phyloP scores from a whole-genome alignment of 768 basidiomycete genomes.

The Kwoniella botswanensis region DNA sequence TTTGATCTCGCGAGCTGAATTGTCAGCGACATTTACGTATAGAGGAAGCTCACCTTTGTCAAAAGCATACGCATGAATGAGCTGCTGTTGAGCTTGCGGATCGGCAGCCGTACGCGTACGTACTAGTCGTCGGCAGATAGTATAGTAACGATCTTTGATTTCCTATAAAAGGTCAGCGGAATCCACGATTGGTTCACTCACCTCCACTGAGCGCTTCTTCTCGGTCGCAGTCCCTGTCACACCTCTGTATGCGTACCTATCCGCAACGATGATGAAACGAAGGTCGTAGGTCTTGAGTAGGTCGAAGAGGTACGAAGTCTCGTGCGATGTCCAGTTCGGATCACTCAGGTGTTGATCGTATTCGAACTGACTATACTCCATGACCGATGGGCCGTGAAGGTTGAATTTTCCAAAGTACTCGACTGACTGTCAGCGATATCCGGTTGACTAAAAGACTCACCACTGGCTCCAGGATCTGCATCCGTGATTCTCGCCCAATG shows the following conservation, averaged over 20 bases:
- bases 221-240: conserved; percentile 20
- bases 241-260: conserved; percentile 76
- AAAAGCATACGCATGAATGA: conserved; percentile 76
- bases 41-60: conserved; percentile 72
- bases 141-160: conserved; percentile 91
- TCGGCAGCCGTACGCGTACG: conserved; percentile 82
- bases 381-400: conserved; percentile 63
- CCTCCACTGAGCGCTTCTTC: conserved; percentile 70
- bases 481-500: conserved; percentile 69
- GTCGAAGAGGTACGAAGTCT: conserved; percentile 88
- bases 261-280: conserved; percentile 86
- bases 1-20: conserved; percentile 79
- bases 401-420: conserved; percentile 85
- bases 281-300: conserved; percentile 80
- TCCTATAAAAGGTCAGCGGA: conserved; percentile 64
- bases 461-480: conserved; percentile 21
- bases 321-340: conserved; percentile 84
- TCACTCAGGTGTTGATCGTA: conserved; percentile 83
- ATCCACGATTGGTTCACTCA: conserved; percentile 51
- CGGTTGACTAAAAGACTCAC: conserved; percentile 12
- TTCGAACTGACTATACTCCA: conserved; percentile 74
- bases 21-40: not conserved
- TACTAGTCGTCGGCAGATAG: conserved; percentile 84
- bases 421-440: conserved; percentile 21
- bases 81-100: conserved; percentile 73